Percentiles rank a stretch among this genome's conserved stretches.
phyloP scores from a whole-genome alignment of 164 flowering plant species.

The Stephania cephalantha region DNA sequence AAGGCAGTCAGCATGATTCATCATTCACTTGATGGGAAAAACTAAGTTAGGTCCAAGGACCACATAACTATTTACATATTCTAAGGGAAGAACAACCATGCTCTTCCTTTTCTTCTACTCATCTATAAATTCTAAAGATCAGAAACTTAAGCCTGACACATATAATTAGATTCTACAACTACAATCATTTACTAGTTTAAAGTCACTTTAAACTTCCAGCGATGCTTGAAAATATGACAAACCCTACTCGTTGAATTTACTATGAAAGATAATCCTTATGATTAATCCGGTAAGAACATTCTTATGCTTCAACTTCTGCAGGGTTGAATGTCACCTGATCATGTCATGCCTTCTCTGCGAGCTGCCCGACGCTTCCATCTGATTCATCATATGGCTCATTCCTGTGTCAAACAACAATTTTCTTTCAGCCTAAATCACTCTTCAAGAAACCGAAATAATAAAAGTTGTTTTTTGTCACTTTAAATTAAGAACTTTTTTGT shows the following conservation, averaged over 20 bases:
- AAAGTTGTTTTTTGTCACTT: no score
- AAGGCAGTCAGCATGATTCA: background rate
- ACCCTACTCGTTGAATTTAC: background rate
- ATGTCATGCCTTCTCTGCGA: constrained; percentile 54
- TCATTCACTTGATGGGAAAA: background rate
- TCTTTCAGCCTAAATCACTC: background rate
- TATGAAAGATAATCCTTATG: background rate
- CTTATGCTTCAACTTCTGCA: background rate
- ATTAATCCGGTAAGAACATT: background rate
- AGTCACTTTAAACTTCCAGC: background rate
- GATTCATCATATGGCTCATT: constrained; percentile 51
- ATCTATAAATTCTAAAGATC: background rate
- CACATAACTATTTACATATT: background rate
- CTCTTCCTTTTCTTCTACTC: background rate
- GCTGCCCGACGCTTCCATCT: constrained; percentile 55
- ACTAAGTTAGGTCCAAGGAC: background rate
- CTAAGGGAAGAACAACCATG: background rate
- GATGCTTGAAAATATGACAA: background rate
- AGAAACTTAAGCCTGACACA: background rate
- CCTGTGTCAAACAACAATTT: constrained; percentile 40
- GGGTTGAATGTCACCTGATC: constrained; percentile 35
- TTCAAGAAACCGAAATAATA: background rate
- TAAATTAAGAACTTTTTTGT: background rate
- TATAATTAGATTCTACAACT: background rate
- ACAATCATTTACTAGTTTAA: background rate